Conservation (phyloP, 2,329 filamentous ascomycete genomes). For the Stagonosporopsis cucurbitacearum region DNA sequence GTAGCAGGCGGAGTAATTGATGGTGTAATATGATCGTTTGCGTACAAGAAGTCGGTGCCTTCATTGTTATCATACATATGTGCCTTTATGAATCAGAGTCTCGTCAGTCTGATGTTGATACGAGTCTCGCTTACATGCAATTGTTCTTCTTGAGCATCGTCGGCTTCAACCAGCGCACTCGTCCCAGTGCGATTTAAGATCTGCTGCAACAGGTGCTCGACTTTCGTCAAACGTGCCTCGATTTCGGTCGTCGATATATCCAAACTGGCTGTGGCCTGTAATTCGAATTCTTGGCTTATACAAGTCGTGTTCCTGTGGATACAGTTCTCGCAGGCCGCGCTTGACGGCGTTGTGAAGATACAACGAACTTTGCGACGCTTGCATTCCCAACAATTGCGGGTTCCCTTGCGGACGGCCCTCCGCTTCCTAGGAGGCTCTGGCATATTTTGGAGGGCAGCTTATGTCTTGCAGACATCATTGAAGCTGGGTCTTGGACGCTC, state of each 20-base stretch:
- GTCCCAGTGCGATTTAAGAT: neutral
- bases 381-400: constrained; percentile 48
- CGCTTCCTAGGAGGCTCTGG: neutral
- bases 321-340: constrained; percentile 26
- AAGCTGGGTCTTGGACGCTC: too few species aligned
- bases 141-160: neutral
- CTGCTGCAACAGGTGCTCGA: neutral
- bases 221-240: neutral
- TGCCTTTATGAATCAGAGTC: neutral
- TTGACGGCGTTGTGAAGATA: constrained; percentile 13
- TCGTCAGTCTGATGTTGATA: neutral
- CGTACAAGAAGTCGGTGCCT: neutral
- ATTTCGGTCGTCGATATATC: neutral
- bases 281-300: constrained; percentile 31
- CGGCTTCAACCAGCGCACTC: neutral
- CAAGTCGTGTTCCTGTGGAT: constrained; percentile 23
- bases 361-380: constrained; percentile 39
- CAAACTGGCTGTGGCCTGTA: neutral
- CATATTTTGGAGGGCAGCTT: neutral
- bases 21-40: neutral
- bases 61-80: neutral
- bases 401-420: neutral
- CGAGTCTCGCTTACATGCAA: neutral
- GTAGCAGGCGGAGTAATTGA: neutral
- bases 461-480: neutral